Evolutionary conservation across 2,329 filamentous ascomycete genomes (phyloP).

Genomic region (Anisogramma anomala): DNA sequence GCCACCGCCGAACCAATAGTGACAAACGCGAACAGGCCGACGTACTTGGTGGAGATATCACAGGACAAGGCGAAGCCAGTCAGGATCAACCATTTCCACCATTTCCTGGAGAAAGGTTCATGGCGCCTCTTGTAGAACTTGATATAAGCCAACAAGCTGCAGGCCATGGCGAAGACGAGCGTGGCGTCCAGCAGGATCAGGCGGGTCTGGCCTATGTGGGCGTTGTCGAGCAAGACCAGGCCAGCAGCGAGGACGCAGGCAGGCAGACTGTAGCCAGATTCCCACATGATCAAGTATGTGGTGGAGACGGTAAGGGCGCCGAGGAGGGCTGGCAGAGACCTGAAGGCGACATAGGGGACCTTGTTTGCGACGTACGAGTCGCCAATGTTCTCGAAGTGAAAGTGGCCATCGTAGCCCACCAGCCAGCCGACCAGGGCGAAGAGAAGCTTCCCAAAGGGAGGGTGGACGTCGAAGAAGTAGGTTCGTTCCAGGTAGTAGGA

Average conservation of each 20-base stretch:
- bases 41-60: slow-evolving; percentile 97
- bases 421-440: slow-evolving; percentile 97
- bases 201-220: slow-evolving; percentile 91
- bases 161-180: slow-evolving; percentile 88
- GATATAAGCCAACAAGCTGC: slow-evolving; percentile 87
- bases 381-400: slow-evolving; percentile 98
- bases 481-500: slow-evolving; percentile 86
- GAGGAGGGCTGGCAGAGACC: slow-evolving; percentile 81
- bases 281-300: slow-evolving; percentile 98
- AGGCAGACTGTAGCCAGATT: slow-evolving; percentile 92
- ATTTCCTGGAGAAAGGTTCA: slow-evolving; percentile 80
- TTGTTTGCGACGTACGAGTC: slow-evolving; percentile 97
- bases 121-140: slow-evolving; percentile 96
- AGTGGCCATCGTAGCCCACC: slow-evolving; percentile 91
- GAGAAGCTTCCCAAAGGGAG: slow-evolving; percentile 93
- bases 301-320: slow-evolving; percentile 90
- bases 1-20: slow-evolving; percentile 88
- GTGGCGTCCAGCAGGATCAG: slow-evolving; percentile 92
- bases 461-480: slow-evolving; percentile 99
- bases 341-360: slow-evolving; percentile 93
- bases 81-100: slow-evolving; percentile 98
- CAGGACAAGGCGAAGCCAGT: slow-evolving; percentile 92
- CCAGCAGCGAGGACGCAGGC: slow-evolving; percentile 79
- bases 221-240: slow-evolving; percentile 89
- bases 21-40: slow-evolving; percentile 92